Conservation (phyloP, 495 filamentous ascomycete species). For the Beverwykella pulmonaria region DNA sequence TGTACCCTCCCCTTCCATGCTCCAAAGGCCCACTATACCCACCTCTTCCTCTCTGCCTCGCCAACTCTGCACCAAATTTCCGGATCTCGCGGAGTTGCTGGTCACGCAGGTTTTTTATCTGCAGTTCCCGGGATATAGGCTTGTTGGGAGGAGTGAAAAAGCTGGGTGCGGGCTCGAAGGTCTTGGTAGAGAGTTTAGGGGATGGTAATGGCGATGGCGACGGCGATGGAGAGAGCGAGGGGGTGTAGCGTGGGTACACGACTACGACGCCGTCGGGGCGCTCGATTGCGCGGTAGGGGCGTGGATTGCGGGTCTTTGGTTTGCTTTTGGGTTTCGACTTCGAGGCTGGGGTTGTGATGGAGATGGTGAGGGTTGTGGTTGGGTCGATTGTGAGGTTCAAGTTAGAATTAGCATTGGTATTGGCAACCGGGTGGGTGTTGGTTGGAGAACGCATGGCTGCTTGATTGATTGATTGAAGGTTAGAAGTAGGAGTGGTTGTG, state of each 20-base stretch:
- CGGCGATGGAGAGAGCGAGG: not conserved
- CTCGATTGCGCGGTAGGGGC: not conserved
- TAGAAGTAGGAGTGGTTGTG: not conserved
- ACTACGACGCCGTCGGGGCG: constrained; percentile 9
- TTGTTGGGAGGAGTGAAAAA: not conserved
- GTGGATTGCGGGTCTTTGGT: not conserved
- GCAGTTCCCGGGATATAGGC: not conserved
- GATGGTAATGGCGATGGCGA: not conserved
- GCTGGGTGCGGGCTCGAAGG: not conserved
- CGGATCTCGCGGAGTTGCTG: not conserved
- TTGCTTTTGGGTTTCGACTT: not conserved
- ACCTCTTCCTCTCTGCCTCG: not conserved
- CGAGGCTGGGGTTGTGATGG: not conserved
- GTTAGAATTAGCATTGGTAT: not conserved
- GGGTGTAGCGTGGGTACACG: constrained; percentile 2
- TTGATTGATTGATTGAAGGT: too few species aligned
- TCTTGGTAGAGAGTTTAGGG: not conserved
- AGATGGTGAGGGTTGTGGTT: constrained; percentile 1
- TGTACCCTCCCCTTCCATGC: not conserved
- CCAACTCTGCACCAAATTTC: not conserved
- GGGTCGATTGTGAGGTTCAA: not conserved
- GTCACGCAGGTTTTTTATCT: not conserved
- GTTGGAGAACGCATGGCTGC: constrained; percentile 5
- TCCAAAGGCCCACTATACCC: constrained; percentile 5
- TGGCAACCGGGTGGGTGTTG: not conserved